Evolutionary conservation across 768 basidiomycete genomes (phyloP).

Genomic region (Suillus clintonianus): DNA sequence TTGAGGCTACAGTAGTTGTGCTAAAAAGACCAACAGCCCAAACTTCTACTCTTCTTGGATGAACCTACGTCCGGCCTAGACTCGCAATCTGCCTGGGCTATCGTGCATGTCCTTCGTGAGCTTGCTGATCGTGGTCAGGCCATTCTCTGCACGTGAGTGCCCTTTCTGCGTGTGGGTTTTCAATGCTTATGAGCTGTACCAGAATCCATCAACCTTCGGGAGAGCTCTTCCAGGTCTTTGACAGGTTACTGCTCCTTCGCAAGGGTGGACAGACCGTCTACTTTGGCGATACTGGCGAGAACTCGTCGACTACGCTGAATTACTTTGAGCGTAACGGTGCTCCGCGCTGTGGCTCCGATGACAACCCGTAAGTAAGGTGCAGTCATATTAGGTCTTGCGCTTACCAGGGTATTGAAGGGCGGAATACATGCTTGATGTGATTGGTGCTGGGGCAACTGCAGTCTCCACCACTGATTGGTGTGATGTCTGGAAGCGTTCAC

Average conservation of each 20-base stretch:
- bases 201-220: constrained; percentile 58
- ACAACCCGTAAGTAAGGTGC: constrained; percentile 55
- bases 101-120: constrained; percentile 69
- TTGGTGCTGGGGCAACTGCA: constrained; percentile 74
- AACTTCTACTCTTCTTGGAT: constrained; percentile 81
- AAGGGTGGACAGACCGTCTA: constrained; percentile 77
- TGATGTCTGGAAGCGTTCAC: constrained; percentile 57
- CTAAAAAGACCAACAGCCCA: constrained; percentile 55
- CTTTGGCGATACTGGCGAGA: constrained; percentile 67
- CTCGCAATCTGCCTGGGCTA: constrained; percentile 86
- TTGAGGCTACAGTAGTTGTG: neutral
- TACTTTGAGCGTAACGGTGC: constrained; percentile 79
- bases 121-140: constrained; percentile 83
- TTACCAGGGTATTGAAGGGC: constrained; percentile 41
- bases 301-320: constrained; percentile 61
- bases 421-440: constrained; percentile 71
- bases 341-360: constrained; percentile 55
- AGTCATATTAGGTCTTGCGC: constrained; percentile 46
- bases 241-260: constrained; percentile 72
- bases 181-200: neutral
- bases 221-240: constrained; percentile 81
- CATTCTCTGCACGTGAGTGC: constrained; percentile 81
- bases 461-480: constrained; percentile 61
- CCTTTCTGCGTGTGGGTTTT: neutral
- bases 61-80: constrained; percentile 92